These are phyloP conservation scores for Monosporascus sp. DNA, from an alignment of 2,329 filamentous ascomycete genomes.

Conservation along the genomic window DNA sequence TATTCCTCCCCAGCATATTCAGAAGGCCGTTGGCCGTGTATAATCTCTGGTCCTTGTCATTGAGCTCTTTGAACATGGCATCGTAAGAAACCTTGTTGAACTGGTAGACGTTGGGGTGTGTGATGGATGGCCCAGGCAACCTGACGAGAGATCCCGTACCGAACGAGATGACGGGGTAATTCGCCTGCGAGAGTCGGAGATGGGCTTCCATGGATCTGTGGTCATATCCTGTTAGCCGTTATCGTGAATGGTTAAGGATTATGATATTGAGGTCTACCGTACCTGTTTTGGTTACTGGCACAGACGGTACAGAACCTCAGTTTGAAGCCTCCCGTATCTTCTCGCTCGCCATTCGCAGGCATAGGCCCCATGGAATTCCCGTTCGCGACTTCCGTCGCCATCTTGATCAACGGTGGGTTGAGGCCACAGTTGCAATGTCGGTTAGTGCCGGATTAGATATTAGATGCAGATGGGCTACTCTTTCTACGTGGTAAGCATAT, in stretches of 20 bases:
- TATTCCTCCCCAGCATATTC: conserved; percentile 92
- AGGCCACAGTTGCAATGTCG: no score
- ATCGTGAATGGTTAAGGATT: no score
- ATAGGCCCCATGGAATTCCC: conserved; percentile 26
- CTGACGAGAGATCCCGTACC: conserved; percentile 93
- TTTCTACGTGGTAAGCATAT: neutral
- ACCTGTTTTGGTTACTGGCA: conserved; percentile 96
- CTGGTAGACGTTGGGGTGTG: conserved; percentile 92
- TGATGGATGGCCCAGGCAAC: conserved; percentile 83
- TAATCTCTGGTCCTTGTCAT: conserved; percentile 75
- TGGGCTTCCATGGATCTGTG: conserved; percentile 98
- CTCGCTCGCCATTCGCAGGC: conserved; percentile 38
- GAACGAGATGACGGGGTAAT: conserved; percentile 96
- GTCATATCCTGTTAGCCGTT: conserved; percentile 1
- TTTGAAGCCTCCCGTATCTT: conserved; percentile 64
- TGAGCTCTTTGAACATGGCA: conserved; percentile 87
- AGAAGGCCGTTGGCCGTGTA: conserved; percentile 90
- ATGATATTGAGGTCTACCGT: conserved; percentile 22
- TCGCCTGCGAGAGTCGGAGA: conserved; percentile 75
- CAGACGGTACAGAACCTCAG: conserved; percentile 98
- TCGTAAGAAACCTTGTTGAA: conserved; percentile 98
- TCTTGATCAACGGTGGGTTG: conserved; percentile 11
- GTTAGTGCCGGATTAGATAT: no score
- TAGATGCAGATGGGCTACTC: neutral
- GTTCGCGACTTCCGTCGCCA: conserved; percentile 35